A percentile compares a stretch with the other conserved stretches of the same genome.
These are phyloP conservation scores for Adansonia rubrostipa DNA, from an alignment of 441 rosid genomes.

Conservation along the genomic window DNA sequence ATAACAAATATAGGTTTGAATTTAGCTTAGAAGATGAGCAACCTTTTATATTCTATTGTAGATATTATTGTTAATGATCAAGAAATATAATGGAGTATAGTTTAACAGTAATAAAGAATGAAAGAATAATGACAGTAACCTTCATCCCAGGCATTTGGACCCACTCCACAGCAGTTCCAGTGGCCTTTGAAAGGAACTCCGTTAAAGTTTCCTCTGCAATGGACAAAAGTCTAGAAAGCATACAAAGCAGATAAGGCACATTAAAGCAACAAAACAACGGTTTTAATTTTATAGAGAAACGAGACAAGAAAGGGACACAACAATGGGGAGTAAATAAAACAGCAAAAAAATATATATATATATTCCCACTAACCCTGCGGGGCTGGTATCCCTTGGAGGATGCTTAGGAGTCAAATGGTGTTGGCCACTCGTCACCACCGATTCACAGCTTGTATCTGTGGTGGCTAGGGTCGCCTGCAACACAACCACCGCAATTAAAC, in stretches of 20 bases:
- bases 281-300: conserved; percentile 16
- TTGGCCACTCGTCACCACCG: conserved; percentile 76
- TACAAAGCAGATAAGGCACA: conserved; percentile 18
- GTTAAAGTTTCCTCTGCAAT: conserved; percentile 83
- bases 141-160: conserved; percentile 91
- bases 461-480: conserved; percentile 57
- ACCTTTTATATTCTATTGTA: conserved; percentile 25
- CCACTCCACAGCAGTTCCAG: conserved; percentile 87
- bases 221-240: conserved; percentile 61
- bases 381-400: conserved; percentile 78
- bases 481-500: conserved; percentile 3
- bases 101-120: background rate
- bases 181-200: conserved; percentile 84
- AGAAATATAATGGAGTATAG: background rate
- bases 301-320: conserved; percentile 22
- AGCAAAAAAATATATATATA: too few relatives aligned
- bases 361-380: conserved; percentile 54
- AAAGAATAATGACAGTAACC: conserved; percentile 40
- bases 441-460: conserved; percentile 72
- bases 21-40: conserved; percentile 49
- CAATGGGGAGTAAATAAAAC: conserved; percentile 7
- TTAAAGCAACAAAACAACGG: conserved; percentile 3
- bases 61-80: conserved; percentile 19
- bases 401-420: conserved; percentile 73
- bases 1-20: conserved; percentile 27